A percentile compares a stretch with the other conserved stretches of the same genome.
phyloP scores from a whole-genome alignment of 1,284 basidiomycete species.

The Phenoliferia sp. region DNA sequence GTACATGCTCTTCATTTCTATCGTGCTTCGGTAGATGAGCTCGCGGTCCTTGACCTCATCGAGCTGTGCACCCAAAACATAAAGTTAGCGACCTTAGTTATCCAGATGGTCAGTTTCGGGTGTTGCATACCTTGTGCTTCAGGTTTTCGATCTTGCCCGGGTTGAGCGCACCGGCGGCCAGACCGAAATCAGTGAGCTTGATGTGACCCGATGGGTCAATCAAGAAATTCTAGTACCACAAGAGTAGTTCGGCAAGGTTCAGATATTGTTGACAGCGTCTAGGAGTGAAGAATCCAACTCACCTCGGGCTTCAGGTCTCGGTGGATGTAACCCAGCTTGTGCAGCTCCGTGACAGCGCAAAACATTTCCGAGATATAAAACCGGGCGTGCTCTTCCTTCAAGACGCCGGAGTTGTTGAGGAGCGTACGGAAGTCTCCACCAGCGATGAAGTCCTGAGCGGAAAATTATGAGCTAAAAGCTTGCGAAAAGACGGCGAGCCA shows the following conservation, averaged over 20 bases:
- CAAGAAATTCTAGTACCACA: slow-evolving; percentile 74
- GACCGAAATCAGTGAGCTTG: slow-evolving; percentile 96
- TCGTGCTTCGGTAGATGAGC: slow-evolving; percentile 82
- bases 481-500: background rate
- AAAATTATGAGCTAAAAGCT: background rate
- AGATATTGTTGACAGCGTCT: background rate
- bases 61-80: slow-evolving; percentile 52
- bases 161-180: slow-evolving; percentile 93
- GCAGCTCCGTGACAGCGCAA: slow-evolving; percentile 78
- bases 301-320: slow-evolving; percentile 97
- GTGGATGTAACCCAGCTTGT: slow-evolving; percentile 94
- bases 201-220: slow-evolving; percentile 94
- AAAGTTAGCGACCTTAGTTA: background rate
- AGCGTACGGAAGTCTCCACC: slow-evolving; percentile 93
- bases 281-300: slow-evolving; percentile 26
- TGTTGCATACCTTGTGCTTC: slow-evolving; percentile 67
- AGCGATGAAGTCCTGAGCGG: slow-evolving; percentile 75
- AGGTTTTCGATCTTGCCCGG: slow-evolving; percentile 92
- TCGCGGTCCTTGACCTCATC: slow-evolving; percentile 95
- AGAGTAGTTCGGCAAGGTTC: background rate
- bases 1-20: slow-evolving; percentile 93
- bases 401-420: slow-evolving; percentile 89
- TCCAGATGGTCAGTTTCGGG: background rate
- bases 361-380: slow-evolving; percentile 98
- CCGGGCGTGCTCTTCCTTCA: slow-evolving; percentile 90